Conservation (phyloP, 2,329 filamentous ascomycete species). For the Phaeosphaeriaceae sp. region DNA sequence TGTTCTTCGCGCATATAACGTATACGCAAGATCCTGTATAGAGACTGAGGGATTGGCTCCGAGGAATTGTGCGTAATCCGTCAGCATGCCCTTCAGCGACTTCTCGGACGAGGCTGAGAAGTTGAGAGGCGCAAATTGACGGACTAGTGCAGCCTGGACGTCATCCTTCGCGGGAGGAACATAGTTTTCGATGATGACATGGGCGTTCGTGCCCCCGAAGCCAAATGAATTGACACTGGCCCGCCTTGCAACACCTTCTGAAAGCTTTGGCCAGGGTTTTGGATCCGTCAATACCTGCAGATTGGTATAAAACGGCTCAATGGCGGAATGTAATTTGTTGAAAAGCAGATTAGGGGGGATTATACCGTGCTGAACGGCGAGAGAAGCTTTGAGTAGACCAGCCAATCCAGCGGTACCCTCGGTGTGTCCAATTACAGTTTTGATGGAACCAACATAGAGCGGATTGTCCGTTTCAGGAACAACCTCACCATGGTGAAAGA, state of each 20-base stretch:
- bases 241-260: conserved; percentile 7
- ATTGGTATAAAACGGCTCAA: conserved; percentile 29
- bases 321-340: conserved; percentile 35
- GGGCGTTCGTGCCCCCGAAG: conserved; percentile 37
- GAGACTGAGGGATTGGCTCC: background rate
- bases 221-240: conserved; percentile 35
- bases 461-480: background rate
- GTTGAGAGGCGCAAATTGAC: too few species aligned
- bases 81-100: too few species aligned
- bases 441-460: conserved; percentile 15
- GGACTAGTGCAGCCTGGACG: too few species aligned
- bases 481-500: conserved; percentile 1
- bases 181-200: conserved; percentile 33
- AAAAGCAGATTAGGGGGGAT: conserved; percentile 47
- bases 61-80: background rate
- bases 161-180: too few species aligned
- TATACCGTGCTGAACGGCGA: conserved; percentile 28
- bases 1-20: background rate
- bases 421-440: conserved; percentile 51
- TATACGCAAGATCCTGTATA: too few species aligned
- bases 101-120: too few species aligned
- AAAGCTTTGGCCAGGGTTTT: conserved; percentile 16
- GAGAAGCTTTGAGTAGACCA: conserved; percentile 46
- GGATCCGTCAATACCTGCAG: conserved; percentile 13
- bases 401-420: conserved; percentile 49